Conservation (phyloP, 2,329 filamentous ascomycete genomes). For the Boeremia lycopersici region DNA sequence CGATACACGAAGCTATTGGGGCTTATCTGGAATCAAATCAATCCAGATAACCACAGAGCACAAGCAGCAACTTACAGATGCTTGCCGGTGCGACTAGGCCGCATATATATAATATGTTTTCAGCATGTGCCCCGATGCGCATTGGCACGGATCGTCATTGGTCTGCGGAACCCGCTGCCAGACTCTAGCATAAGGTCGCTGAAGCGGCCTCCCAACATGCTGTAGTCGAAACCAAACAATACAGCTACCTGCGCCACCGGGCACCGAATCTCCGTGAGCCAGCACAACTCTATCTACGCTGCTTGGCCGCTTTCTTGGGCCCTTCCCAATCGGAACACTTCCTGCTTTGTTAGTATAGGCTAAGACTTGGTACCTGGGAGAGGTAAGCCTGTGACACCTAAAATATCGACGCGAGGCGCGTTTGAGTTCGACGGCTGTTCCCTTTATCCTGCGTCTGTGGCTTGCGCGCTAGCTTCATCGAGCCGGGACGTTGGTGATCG, state of each 20-base stretch:
- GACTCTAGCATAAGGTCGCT: neutral
- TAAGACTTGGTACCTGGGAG: neutral
- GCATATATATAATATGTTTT: neutral
- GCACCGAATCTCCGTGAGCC: neutral
- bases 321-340: neutral
- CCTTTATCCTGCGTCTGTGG: constrained; percentile 1
- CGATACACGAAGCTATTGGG: neutral
- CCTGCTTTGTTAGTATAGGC: neutral
- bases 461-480: neutral
- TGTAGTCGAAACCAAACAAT: neutral
- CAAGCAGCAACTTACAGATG: too few species aligned
- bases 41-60: neutral
- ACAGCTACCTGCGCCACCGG: neutral
- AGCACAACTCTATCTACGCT: neutral
- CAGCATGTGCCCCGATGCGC: neutral
- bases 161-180: neutral
- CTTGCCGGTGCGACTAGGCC: neutral
- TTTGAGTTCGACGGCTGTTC: constrained; percentile 3
- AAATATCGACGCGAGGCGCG: neutral
- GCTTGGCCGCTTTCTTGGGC: neutral
- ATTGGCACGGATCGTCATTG: neutral
- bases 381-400: neutral
- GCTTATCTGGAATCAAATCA: neutral
- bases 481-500: neutral
- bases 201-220: neutral